Percentiles rank a stretch among this genome's conserved stretches.
Conservation (phyloP, 192 early-diverging fungal species). For the Polychytrium aggregatum region DNA sequence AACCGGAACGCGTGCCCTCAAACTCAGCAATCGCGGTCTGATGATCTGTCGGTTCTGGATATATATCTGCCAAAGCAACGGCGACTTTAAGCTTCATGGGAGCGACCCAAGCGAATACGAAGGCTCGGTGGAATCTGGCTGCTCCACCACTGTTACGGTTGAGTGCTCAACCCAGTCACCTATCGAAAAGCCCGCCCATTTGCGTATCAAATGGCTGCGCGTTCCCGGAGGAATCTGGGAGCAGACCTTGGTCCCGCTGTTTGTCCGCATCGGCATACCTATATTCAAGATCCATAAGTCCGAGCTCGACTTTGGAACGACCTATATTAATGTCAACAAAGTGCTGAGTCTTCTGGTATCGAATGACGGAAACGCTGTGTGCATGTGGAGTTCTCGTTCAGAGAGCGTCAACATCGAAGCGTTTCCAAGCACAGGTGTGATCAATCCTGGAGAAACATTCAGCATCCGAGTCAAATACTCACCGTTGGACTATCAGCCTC, state of each 20-base stretch:
- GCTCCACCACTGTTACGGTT: slow-evolving; percentile 22
- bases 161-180: no score
- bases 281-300: slow-evolving; percentile 36
- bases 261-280: slow-evolving; percentile 41
- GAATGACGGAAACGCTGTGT: slow-evolving; percentile 51
- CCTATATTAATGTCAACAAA: slow-evolving; percentile 50
- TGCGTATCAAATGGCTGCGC: slow-evolving; percentile 34
- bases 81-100: slow-evolving; percentile 23
- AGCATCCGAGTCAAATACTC: slow-evolving; percentile 31
- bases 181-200: no score
- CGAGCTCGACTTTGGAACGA: slow-evolving; percentile 51
- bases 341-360: slow-evolving; percentile 25
- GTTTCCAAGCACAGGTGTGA: slow-evolving; percentile 22
- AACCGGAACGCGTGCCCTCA: slow-evolving; percentile 15
- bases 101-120: slow-evolving; percentile 47
- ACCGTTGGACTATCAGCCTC: slow-evolving; percentile 33
- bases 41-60: slow-evolving; percentile 31
- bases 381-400: slow-evolving; percentile 32
- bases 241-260: slow-evolving; percentile 22
- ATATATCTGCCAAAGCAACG: slow-evolving; percentile 32
- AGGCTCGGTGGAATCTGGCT: slow-evolving; percentile 33
- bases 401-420: slow-evolving; percentile 15
- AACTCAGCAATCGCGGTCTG: slow-evolving; percentile 43
- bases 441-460: slow-evolving; percentile 30
- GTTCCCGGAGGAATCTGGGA: slow-evolving; percentile 37